These are phyloP conservation scores for Cutaneotrichosporon cyanovorans DNA, from an alignment of 1,284 basidiomycete genomes.

Conservation along the genomic window DNA sequence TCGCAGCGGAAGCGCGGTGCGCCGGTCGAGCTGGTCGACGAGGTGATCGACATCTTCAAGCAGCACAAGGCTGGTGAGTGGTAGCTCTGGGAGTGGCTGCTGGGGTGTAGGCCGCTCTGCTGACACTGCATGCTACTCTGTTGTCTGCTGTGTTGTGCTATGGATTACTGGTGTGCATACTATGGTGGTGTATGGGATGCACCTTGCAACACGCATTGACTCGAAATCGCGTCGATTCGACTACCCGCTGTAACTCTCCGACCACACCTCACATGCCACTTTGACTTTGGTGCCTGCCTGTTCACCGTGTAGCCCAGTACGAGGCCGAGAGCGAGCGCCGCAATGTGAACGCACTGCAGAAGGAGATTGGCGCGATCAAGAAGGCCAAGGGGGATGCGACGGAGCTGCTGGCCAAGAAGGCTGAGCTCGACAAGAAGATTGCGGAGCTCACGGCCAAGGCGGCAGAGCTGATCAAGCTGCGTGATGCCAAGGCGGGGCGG, in stretches of 20 bases:
- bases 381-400: slow-evolving; percentile 90
- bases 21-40: slow-evolving; percentile 83
- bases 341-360: slow-evolving; percentile 82
- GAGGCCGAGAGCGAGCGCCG: slow-evolving; percentile 71
- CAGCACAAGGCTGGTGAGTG: slow-evolving; percentile 71
- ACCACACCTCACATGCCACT: too few species aligned
- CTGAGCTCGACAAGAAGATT: slow-evolving; percentile 67
- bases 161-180: too few species aligned
- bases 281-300: too few species aligned
- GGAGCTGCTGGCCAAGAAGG: slow-evolving; percentile 75
- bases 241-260: too few species aligned
- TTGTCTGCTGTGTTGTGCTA: too few species aligned
- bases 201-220: neutral
- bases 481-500: slow-evolving; percentile 62
- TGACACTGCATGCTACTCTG: too few species aligned
- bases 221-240: too few species aligned
- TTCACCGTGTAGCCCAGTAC: slow-evolving; percentile 60
- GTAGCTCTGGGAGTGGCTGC: neutral
- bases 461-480: slow-evolving; percentile 63
- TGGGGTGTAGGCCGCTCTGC: too few species aligned
- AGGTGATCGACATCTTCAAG: slow-evolving; percentile 68
- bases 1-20: slow-evolving; percentile 88
- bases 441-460: slow-evolving; percentile 60
- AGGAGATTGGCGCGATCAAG: slow-evolving; percentile 87
- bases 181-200: too few species aligned